Percentiles rank a stretch among this genome's conserved stretches.
phyloP scores from a whole-genome alignment of 345 rosid species.

The Draba incana region DNA sequence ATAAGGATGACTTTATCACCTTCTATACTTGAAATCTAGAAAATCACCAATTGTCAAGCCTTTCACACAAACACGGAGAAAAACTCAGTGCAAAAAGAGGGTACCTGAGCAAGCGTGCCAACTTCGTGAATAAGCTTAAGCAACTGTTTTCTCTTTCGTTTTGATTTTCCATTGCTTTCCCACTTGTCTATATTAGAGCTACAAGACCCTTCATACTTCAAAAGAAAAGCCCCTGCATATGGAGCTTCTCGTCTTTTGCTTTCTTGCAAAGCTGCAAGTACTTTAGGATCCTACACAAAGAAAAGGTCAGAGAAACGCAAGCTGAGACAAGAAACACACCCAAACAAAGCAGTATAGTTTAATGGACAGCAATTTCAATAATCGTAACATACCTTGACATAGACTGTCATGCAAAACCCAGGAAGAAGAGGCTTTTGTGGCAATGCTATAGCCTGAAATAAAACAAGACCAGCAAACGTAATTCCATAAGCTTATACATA shows the following conservation, averaged over 20 bases:
- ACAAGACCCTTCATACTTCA: slow-evolving; percentile 74
- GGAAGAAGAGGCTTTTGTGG: slow-evolving; percentile 86
- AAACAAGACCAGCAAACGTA: no score
- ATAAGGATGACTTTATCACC: slow-evolving; percentile 86
- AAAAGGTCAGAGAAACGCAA: slow-evolving; percentile 3
- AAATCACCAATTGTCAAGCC: slow-evolving; percentile 16
- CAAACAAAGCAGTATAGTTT: not conserved
- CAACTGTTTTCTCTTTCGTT: no score
- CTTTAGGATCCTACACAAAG: slow-evolving; percentile 71
- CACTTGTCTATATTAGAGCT: no score
- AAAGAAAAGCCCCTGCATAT: slow-evolving; percentile 92
- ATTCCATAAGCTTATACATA: no score
- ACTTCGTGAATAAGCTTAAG: slow-evolving; percentile 76
- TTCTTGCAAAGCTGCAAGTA: slow-evolving; percentile 89
- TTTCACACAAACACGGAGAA: not conserved
- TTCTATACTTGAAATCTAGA: slow-evolving; percentile 75
- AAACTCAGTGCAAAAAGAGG: not conserved
- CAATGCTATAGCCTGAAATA: slow-evolving; percentile 72
- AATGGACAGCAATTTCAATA: no score
- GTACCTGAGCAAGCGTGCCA: slow-evolving; percentile 93
- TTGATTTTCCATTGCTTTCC: slow-evolving; percentile 85
- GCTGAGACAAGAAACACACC: no score
- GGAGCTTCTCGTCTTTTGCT: slow-evolving; percentile 82
- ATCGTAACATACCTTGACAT: slow-evolving; percentile 84
- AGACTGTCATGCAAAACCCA: slow-evolving; percentile 92